Percentiles rank a stretch among this genome's conserved stretches.
phyloP scores from a whole-genome alignment of 129 eudicot species.

The Erigeron canadensis region DNA sequence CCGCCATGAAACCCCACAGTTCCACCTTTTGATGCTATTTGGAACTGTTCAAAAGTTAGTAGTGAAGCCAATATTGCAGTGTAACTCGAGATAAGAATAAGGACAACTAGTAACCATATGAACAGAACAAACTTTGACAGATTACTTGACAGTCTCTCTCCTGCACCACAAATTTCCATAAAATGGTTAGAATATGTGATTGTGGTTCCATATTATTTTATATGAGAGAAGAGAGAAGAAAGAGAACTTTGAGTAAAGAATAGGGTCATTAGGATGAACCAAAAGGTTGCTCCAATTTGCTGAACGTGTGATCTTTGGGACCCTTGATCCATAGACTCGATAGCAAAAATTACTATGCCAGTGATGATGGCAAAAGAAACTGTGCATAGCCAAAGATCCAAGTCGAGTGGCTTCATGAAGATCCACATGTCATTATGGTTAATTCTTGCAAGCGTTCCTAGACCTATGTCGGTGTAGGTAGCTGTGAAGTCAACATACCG shows the following conservation, averaged over 20 bases:
- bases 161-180: conserved; percentile 2
- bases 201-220: background rate
- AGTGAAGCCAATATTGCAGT: conserved; percentile 53
- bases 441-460: conserved; percentile 35
- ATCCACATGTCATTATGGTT: conserved; percentile 39
- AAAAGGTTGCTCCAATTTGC: conserved; percentile 41
- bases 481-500: conserved; percentile 44
- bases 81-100: conserved; percentile 46
- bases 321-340: conserved; percentile 11
- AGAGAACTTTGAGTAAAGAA: conserved; percentile 44
- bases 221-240: conserved; percentile 18
- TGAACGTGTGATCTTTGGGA: conserved; percentile 10
- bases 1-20: conserved; percentile 8
- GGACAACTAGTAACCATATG: conserved; percentile 41
- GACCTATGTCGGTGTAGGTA: conserved; percentile 41
- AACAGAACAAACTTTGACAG: conserved; percentile 36
- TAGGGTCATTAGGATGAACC: conserved; percentile 43
- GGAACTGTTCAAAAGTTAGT: too few relatives aligned
- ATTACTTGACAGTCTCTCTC: conserved; percentile 29
- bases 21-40: too few relatives aligned
- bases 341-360: background rate
- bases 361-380: conserved; percentile 22
- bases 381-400: conserved; percentile 39
- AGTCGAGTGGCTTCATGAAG: conserved; percentile 33
- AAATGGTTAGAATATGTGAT: background rate